Percentiles rank a stretch among this genome's conserved stretches.
Conservation (phyloP, 306 rosid species). For the Oemleria cerasiformis region DNA sequence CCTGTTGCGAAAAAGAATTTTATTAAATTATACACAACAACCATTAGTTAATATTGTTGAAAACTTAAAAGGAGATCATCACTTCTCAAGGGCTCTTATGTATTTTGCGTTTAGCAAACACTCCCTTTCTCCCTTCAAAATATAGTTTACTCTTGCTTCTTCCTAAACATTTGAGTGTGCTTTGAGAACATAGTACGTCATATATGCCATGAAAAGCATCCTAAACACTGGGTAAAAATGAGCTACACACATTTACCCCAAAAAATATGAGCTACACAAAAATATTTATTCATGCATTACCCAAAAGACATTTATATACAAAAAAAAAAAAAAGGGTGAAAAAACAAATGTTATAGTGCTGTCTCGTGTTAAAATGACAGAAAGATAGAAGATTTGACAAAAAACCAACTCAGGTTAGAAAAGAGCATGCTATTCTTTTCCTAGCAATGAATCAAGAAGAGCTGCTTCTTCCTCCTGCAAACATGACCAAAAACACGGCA, state of each 20-base stretch:
- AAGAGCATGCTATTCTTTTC: conserved; percentile 39
- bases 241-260: neutral
- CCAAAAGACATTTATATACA: neutral
- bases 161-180: neutral
- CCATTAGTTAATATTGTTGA: too few species aligned
- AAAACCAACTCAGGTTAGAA: neutral
- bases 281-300: conserved; percentile 5
- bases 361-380: neutral
- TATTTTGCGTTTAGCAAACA: too few species aligned
- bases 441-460: conserved; percentile 72
- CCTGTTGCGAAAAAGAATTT: too few species aligned
- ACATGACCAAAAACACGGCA: conserved; percentile 11
- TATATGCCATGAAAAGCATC: neutral
- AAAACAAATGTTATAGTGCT: neutral
- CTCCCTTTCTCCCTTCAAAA: too few species aligned
- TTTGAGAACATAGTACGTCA: neutral
- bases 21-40: too few species aligned
- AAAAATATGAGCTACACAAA: neutral
- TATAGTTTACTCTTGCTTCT: too few species aligned
- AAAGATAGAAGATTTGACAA: neutral
- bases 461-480: conserved; percentile 93
- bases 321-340: neutral
- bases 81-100: too few species aligned
- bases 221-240: neutral
- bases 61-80: too few species aligned